A percentile compares a stretch with the other conserved stretches of the same genome.
phyloP scores from a whole-genome alignment of 805 yeast genomes.

The Saccharomyces mikatae region DNA sequence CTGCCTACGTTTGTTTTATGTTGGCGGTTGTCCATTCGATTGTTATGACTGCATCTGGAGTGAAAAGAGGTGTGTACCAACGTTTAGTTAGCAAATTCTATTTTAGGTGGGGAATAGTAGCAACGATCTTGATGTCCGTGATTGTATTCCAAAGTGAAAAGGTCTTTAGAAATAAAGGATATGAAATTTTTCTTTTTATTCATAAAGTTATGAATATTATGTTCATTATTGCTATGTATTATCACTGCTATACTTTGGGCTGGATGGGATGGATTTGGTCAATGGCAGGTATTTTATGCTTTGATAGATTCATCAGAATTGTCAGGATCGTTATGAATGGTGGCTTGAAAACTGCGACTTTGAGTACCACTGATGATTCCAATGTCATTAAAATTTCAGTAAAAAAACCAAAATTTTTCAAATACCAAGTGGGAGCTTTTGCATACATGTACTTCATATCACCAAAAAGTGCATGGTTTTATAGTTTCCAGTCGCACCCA shows the following conservation, averaged over 20 bases:
- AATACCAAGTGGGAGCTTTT: conserved; percentile 46
- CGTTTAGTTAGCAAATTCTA: conserved; percentile 40
- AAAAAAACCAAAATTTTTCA: conserved; percentile 40
- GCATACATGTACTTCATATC: conserved; percentile 51
- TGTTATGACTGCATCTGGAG: conserved; percentile 44
- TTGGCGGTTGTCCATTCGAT: conserved; percentile 48
- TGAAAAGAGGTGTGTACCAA: conserved; percentile 35
- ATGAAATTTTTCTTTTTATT: conserved; percentile 52
- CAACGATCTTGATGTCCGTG: conserved; percentile 36
- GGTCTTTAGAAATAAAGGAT: conserved; percentile 42
- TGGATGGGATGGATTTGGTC: conserved; percentile 46
- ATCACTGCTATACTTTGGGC: conserved; percentile 46
- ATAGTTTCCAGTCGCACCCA: conserved; percentile 54
- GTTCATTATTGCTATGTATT: conserved; percentile 49
- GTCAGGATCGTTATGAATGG: conserved; percentile 30
- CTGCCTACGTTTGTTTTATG: conserved; percentile 44
- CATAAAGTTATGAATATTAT: conserved; percentile 51
- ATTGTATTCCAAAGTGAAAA: conserved; percentile 44
- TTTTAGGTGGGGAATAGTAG: conserved; percentile 42
- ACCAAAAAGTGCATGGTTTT: conserved; percentile 43
- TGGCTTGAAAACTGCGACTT: conserved; percentile 19
- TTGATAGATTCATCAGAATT: conserved; percentile 44
- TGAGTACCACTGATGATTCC: conserved; percentile 22
- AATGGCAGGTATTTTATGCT: conserved; percentile 39
- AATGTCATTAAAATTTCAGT: conserved; percentile 35